Base-by-base conservation (phyloP, 2,329 filamentous ascomycete genomes). In the Acephala macrosclerotiorum region DNA sequence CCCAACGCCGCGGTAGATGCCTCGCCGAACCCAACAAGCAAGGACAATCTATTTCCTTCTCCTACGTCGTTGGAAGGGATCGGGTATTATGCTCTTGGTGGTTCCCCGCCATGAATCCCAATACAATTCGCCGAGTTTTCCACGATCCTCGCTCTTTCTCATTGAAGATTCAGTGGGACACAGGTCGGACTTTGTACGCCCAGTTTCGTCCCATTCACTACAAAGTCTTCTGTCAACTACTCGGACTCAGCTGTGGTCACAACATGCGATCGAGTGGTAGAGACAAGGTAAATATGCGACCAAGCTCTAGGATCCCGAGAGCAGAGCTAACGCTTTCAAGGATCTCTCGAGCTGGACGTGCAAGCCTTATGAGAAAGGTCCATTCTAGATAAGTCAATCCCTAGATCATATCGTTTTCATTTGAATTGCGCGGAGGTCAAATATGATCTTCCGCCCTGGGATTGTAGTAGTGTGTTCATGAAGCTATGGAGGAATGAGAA, bases 321-420 rank as follows among this genome's bases (percentile, higher is more conserved):
- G 12, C 12, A 53, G 18, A 29, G 49, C 49, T 53, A 33, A 53
- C 25, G 12, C 7, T 53, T 3, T 33, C 22, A 1, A 53, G 49
- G 49, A 53, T 16, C 49, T 53, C 12, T 26, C 49, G 25, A 53
- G 49, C 49, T 53, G 49, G 49, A 25, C 26, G n/a, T 29, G 8
- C 25, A 18, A 53, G 49, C 25, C 5, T 53, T 11, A 26, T 1
- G 49, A 26, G 18, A 14, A 53, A 29, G 25, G 18, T 3, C 3
- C 12, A 53, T 26, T 53, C 26, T 7, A 49, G 25, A 29, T 7
- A 7, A 33, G 25, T 53, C n/a, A 11, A 18, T 3, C 25, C 4
- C 1, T 33, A 33, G 26, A 14, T 16, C 18, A 53, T 29, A 9
- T 5, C 18, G 5, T 1, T 16, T 3, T 12, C 8, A 7, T 26